Conservation (phyloP, 345 rosid species). For the Chamaenerion angustifolium region DNA sequence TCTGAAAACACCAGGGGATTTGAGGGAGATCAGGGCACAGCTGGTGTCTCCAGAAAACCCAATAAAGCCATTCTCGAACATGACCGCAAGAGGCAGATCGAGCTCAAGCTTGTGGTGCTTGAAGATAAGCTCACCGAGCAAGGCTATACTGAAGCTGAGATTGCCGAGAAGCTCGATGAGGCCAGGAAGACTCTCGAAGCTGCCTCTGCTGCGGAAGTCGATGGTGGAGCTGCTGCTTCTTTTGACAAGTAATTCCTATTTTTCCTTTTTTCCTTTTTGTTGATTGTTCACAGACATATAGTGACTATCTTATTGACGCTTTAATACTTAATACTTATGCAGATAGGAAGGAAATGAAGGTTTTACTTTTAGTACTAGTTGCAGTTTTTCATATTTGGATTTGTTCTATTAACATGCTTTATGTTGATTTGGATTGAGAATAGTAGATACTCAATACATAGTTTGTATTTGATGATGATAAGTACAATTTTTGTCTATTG, state of each 20-base stretch:
- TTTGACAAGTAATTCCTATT: constrained; percentile 22
- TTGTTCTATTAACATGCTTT: no score
- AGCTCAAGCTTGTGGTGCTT: constrained; percentile 66
- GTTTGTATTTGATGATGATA: no score
- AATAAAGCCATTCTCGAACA: constrained; percentile 82
- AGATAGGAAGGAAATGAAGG: no score
- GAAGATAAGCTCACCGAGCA: constrained; percentile 71
- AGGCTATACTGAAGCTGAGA: constrained; percentile 74
- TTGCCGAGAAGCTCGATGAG: constrained; percentile 65
- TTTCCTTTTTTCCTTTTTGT: no score
- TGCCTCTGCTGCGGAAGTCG: constrained; percentile 29
- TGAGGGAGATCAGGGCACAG: constrained; percentile 72
- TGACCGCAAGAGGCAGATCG: constrained; percentile 86
- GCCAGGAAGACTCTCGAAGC: constrained; percentile 59
- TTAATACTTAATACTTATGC: background rate
- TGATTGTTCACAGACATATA: no score
- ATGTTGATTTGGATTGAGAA: no score
- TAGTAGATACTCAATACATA: no score
- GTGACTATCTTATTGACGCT: background rate
- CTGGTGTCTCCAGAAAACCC: constrained; percentile 69
- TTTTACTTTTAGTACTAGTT: no score
- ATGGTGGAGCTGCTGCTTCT: constrained; percentile 13
- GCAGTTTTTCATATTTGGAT: no score
- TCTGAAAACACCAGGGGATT: constrained; percentile 43
- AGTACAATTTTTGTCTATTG: no score